Base-by-base conservation (phyloP, 1,284 basidiomycete genomes). In the Boletus sp. region DNA sequence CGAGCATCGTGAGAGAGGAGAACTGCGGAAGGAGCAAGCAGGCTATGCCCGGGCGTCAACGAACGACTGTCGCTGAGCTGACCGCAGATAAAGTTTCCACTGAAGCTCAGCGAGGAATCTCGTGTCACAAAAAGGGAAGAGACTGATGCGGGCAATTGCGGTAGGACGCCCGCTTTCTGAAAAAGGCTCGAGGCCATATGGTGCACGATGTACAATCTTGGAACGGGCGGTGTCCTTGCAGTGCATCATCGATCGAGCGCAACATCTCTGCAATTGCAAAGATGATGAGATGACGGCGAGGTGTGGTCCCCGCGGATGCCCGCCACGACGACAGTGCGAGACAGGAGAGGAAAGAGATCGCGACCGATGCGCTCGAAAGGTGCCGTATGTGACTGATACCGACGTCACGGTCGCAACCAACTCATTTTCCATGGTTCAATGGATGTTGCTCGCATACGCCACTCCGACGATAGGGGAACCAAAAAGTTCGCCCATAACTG, bases 1-100 rank as follows among this genome's bases (percentile, higher is more conserved):
- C n/a, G 28, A 28, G 28, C 31, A 50, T 52, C 59, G 58, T 64
- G 65, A 19, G 59, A 62, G 27, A 0, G 27, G 3, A 28, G 16
- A 38, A 44, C 50, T 46, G 49, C 52, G 61, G 56, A 47, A n/a
- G 27, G 52, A 48, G 51, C 21, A 30, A n/a, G 33, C 19, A 31
- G 58, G 71, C 65, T 35, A 56, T 66, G 50, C 49, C 10, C 31
- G 28, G 59, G 7, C 33, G 35, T 40, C 30, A 27, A 61, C 31
- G 23, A 49, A 47, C 55, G 50, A 54, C 69, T 50, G 59, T 56
- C 55, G 60, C 67, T 69, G 69, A 60, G 67, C 60, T 61, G 46
- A 54, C 52, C 25, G 47, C 30, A 58, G 52, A 67, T 63, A 56
- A 28, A 33, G 57, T 63, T 69, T 61, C 55, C 52, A 40, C 38